These are phyloP conservation scores for Lachancea nothofagi DNA, from an alignment of 805 yeast genomes.

Conservation along the genomic window DNA sequence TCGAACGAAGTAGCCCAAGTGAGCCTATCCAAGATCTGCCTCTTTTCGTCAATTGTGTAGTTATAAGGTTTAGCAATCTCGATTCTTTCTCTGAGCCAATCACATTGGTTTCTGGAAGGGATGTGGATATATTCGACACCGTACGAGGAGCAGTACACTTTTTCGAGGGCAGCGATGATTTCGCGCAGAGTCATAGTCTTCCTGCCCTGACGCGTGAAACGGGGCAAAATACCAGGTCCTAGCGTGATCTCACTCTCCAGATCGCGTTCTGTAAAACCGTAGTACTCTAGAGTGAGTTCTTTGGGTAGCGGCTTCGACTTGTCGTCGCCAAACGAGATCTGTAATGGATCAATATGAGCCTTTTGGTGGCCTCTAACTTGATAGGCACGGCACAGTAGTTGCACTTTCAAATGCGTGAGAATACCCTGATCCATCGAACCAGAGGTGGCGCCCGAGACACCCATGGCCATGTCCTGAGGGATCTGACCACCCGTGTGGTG, in stretches of 20 bases:
- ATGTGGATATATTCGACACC: slow-evolving; percentile 97
- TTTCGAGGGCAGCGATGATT: slow-evolving; percentile 71
- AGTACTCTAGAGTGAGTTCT: slow-evolving; percentile 87
- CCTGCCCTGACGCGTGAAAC: slow-evolving; percentile 65
- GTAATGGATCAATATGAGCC: slow-evolving; percentile 94
- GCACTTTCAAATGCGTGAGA: slow-evolving; percentile 86
- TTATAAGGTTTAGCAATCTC: slow-evolving; percentile 87
- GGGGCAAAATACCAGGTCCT: slow-evolving; percentile 96
- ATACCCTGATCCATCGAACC: slow-evolving; percentile 59
- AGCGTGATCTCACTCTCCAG: slow-evolving; percentile 75
- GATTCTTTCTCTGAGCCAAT: slow-evolving; percentile 95
- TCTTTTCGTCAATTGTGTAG: slow-evolving; percentile 81
- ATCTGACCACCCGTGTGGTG: slow-evolving; percentile 57
- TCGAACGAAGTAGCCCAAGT: slow-evolving; percentile 97
- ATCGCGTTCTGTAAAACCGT: slow-evolving; percentile 86
- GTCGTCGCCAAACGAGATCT: slow-evolving; percentile 76
- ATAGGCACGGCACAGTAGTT: slow-evolving; percentile 93
- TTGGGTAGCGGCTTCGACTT: slow-evolving; percentile 52
- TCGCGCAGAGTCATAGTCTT: slow-evolving; percentile 68
- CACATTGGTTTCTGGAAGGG: slow-evolving; percentile 91
- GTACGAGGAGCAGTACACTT: slow-evolving; percentile 77
- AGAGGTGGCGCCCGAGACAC: slow-evolving; percentile 18
- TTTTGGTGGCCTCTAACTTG: slow-evolving; percentile 97
- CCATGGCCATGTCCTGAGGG: slow-evolving; percentile 52
- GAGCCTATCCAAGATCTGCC: slow-evolving; percentile 92